These are phyloP conservation scores for Leccinum solheimii DNA, from an alignment of 1,284 basidiomycete genomes.

Conservation along the genomic window DNA sequence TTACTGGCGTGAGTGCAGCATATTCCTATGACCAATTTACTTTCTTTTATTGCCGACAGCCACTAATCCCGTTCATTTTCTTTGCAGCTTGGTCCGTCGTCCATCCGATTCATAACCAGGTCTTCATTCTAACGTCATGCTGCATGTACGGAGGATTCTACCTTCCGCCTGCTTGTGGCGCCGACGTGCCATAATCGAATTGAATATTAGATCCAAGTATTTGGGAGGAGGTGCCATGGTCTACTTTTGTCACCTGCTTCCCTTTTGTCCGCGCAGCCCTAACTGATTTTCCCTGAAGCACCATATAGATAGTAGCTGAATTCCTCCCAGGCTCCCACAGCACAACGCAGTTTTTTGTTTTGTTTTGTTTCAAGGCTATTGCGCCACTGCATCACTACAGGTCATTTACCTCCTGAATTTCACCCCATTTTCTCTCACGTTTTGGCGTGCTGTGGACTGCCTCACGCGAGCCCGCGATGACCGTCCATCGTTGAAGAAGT, in stretches of 20 bases:
- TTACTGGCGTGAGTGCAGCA: conserved; percentile 10
- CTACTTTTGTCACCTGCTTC: conserved; percentile 5
- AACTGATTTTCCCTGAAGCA: neutral
- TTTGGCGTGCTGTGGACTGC: conserved; percentile 14
- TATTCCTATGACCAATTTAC: conserved; percentile 9
- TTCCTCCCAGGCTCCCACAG: conserved; percentile 15
- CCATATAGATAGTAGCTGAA: neutral
- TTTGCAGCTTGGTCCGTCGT: neutral
- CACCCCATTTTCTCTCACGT: conserved; percentile 25
- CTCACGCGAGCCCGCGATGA: conserved; percentile 19
- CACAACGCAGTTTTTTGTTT: conserved; percentile 1
- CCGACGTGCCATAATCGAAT: conserved; percentile 8
- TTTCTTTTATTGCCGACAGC: conserved; percentile 3
- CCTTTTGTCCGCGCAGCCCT: neutral
- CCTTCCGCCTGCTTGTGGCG: conserved; percentile 2
- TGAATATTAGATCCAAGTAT: conserved; percentile 5
- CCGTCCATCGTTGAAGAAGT: conserved; percentile 7
- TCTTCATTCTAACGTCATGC: conserved; percentile 9
- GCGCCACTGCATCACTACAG: conserved; percentile 1
- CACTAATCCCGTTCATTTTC: conserved; percentile 1
- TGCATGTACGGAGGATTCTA: conserved; percentile 12
- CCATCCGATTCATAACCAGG: conserved; percentile 4
- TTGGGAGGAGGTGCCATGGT: neutral
- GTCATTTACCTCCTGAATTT: conserved; percentile 4
- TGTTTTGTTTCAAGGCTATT: neutral